Base-by-base conservation (phyloP, 768 basidiomycete species). In the Suillus plorans region DNA sequence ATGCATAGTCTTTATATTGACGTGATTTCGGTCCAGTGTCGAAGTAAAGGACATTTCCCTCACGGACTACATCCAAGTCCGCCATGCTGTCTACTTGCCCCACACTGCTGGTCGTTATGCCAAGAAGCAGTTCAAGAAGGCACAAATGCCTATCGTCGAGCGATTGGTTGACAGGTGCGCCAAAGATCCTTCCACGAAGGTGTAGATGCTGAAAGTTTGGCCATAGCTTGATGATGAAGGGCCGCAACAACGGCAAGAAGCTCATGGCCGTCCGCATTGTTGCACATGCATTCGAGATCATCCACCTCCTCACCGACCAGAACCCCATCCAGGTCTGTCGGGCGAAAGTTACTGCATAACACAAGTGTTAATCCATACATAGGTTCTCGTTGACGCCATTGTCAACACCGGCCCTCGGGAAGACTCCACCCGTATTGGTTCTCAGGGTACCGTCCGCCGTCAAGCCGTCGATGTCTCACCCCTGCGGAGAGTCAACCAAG, bases 61-160 rank as follows among this genome's bases (percentile, higher is more conserved):
- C 73, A 92, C 93, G 64, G 97, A 99, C 81, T 99, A 99, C 89
- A 97, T 99, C 80, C 96, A 99, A 85, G 91, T 97, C 80, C 94
- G 94, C 77, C 94, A 97, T 78, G 90, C 95, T 60, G 97, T 98
- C 77, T 99, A 95, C 83, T 81, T 97, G 64, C 97, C 97, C 66
- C 97, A 99, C 87, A 99, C 97, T 67, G 96, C 97, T 69, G 97
- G 97, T 70, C 94, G 97, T 80, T 99, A 98, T 79, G 94, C 96
- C 76, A 96, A 96, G 86, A 98, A 98, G 85, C 96, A 98, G 81
- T 99, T 99, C 90, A 98, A 96, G 87, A 99, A 99, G 89, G 95
- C 95, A 6, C 94, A 97, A 80, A 99, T 99, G 97, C 97, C 97
- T 76, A 97, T 99, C 78, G 97, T 99, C 73, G 97, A 99, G 83